Evolutionary conservation across 345 rosid species (phyloP), one percentile per base, ranked within the genome.

Genomic region (Viola odorata): DNA sequence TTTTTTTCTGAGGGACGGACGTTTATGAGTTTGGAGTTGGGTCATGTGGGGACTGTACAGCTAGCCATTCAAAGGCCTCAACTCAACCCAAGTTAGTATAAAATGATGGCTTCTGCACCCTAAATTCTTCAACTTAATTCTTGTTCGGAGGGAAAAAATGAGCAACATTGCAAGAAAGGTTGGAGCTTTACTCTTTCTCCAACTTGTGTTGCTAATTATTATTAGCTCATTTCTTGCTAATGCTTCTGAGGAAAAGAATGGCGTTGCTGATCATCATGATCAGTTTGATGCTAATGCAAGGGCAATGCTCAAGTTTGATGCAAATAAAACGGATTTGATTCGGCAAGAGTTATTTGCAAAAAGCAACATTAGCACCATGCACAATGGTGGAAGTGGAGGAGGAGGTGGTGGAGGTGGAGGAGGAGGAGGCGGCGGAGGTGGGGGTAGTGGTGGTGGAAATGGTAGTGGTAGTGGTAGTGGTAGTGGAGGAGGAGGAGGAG

Each of bases 181-280:
- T 55, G 64, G 62, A 41, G 62, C 48, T 50, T 5, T 75, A 57
- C 38, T 75, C 54, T 36, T 69, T 8, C 53, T 75, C n/a, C 56
- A 37, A 1, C 42, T 32, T 50, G 65, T 65, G 41, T 57, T 47
- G 11, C 32, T 47, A 6, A 4, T 47, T 47, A 4, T 47, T 47
- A 3, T 72, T 45, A 58, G 77, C 73, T 60, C 77, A 16, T 59
- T 67, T 47, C 63, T 60, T 53, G 80, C 70, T 65, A 6, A 59
- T 63, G 87, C 73, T 58, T 50, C 53, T 40, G 73, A 67, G 39
- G 72, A 64, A 52, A 64, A 53, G 66, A 70, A 60, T 54, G 61
- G 45, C 38, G 64, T 23, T 50, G 63, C 45, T 68, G 56, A 37
- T 8, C 37, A 60, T 41, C 63, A 75, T 7, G 58, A 50, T 62